A percentile compares a stretch with the other conserved stretches of the same genome.
Evolutionary conservation across 768 basidiomycete genomes (phyloP).

Genomic region (Termitomyces sp.): DNA sequence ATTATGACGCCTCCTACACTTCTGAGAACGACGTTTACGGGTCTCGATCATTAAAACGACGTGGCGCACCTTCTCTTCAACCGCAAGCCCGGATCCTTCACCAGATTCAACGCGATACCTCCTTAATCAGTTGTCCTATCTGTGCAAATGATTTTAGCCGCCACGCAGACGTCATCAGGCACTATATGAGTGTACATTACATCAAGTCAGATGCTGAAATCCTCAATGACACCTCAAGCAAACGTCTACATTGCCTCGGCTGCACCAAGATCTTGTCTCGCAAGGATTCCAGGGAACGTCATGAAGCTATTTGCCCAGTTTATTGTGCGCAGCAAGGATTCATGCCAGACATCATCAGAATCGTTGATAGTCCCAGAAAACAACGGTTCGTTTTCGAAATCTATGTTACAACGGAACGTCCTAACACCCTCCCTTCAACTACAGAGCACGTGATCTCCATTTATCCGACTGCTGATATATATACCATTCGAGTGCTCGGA

Average conservation of each 20-base stretch:
- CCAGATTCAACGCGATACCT: constrained; percentile 3
- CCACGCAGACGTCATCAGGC: constrained; percentile 9
- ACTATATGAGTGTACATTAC: constrained; percentile 4
- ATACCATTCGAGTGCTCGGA: neutral
- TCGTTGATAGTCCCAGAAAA: neutral
- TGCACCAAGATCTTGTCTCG: constrained; percentile 11
- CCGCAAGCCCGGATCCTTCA: neutral
- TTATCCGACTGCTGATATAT: neutral
- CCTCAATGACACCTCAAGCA: constrained; percentile 4
- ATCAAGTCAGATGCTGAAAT: constrained; percentile 5
- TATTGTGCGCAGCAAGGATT: neutral
- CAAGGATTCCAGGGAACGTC: constrained; percentile 10
- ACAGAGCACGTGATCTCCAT: neutral
- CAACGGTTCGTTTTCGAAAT: neutral
- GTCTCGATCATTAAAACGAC: neutral
- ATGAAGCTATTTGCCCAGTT: constrained; percentile 5
- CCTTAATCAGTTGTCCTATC: constrained; percentile 1
- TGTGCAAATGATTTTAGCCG: constrained; percentile 3
- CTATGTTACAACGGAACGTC: neutral
- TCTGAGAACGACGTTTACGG: neutral
- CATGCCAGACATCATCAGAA: neutral
- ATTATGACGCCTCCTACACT: neutral
- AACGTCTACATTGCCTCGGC: constrained; percentile 7
- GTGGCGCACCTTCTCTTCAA: neutral
- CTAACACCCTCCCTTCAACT: neutral